Evolutionary conservation across 805 yeast species (phyloP), one percentile per base, ranked within the genome.

Genomic region (Saccharomyces kudriavzevii): DNA sequence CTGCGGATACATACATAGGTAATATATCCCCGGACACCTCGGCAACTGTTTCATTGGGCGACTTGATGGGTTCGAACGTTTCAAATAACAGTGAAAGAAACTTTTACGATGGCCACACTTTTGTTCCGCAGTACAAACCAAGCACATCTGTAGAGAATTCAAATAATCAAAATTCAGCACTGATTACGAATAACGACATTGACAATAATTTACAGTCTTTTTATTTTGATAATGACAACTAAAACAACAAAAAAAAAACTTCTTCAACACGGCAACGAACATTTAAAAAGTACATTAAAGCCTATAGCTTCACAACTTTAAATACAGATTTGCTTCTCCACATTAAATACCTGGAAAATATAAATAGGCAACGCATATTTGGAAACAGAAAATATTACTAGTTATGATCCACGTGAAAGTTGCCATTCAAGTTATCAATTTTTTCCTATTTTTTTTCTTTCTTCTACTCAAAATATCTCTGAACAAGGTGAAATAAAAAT

Each of bases 21-120:
- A 56, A 51, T 45, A 43, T 52, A 35, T 51, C 58, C 13, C 58
- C 58, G 9, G 54, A 52, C 2, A 45, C 56, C 1, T 49, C 49
- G 17, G 53, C 58, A 20, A 53, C 56, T 10, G 49, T 57, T 13
- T 50, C 54, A 3, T 48, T 47, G 4, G 60, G 53, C 40, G 60
- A 55, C 43, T 17, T 35, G 43, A 35, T 35, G 13, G 22, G 43
- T 17, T 35, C 43, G 17, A 35, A 35, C 43, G 43, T 35, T 20
- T 35, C 43, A 35, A 35, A 35, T 10, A 35, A 35, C 8, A 35
- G 22, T n/a, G 43, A 35, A 35, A 35, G 43, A 35, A 35, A 35
- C 17, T 35, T 35, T 20, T 35, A 35, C 24, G 43, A 35, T 20
- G 43, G 43, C 11, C 43, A 35, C 20, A 35, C 43, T 20, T 35